Evolutionary conservation across 23 red algal species (phyloP).

Genomic region (Gracilaria vermiculophylla): DNA sequence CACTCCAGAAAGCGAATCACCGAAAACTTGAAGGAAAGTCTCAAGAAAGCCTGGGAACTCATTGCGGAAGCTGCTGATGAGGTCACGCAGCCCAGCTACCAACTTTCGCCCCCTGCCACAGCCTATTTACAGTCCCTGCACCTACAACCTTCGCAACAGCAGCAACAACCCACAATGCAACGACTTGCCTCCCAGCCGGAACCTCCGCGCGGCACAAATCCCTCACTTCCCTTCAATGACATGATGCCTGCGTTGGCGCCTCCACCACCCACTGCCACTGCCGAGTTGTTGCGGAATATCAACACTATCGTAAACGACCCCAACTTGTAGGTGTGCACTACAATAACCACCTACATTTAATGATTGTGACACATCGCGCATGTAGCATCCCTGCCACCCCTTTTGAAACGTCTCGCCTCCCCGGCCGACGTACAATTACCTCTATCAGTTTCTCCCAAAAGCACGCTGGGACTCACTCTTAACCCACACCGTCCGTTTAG

Average conservation of each 20-base stretch:
- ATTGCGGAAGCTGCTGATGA: conserved; percentile 46
- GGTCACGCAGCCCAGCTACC: conserved; percentile 28
- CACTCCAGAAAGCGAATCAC: conserved; percentile 35
- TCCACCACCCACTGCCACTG: background rate
- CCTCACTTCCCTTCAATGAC: background rate
- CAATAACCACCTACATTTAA: background rate
- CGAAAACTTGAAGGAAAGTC: conserved; percentile 43
- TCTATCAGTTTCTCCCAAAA: background rate
- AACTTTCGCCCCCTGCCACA: conserved; percentile 17
- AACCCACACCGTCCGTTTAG: background rate
- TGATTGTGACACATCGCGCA: too few species aligned
- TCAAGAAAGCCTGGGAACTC: conserved; percentile 54
- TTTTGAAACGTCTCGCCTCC: too few species aligned
- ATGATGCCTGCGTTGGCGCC: background rate
- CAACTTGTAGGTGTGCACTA: background rate
- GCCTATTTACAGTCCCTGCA: background rate
- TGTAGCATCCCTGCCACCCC: background rate
- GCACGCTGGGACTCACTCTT: background rate
- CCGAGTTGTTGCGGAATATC: background rate
- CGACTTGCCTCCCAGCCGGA: background rate
- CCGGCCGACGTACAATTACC: background rate
- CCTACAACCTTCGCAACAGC: background rate
- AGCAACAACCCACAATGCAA: background rate
- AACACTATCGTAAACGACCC: background rate
- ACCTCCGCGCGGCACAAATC: too few species aligned